These are phyloP conservation scores for Leccinum rimulosum DNA, from an alignment of 768 basidiomycete species.

Conservation along the genomic window DNA sequence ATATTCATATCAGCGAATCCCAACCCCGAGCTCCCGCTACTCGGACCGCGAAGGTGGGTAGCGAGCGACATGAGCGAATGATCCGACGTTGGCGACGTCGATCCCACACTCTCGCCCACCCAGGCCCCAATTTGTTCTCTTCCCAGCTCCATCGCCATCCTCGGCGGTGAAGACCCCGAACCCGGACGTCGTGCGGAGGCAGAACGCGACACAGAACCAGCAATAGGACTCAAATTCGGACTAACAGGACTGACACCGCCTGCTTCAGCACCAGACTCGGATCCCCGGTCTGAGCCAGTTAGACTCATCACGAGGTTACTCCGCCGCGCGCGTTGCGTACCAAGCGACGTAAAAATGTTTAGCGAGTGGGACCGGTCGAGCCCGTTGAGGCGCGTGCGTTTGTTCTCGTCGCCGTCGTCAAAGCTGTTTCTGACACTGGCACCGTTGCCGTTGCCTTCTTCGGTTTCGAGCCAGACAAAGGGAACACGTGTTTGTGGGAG, in stretches of 20 bases:
- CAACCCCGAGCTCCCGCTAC: not conserved
- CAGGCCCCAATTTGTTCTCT: not conserved
- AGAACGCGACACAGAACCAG: no score
- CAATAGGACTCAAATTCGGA: no score
- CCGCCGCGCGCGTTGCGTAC: constrained; percentile 9
- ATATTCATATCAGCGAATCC: no score
- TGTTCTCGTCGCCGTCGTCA: constrained; percentile 9
- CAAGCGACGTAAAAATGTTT: constrained; percentile 20
- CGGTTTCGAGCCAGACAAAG: constrained; percentile 47
- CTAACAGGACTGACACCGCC: no score
- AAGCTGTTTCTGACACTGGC: no score
- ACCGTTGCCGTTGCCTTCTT: constrained; percentile 21
- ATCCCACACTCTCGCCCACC: no score
- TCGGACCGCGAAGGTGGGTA: constrained; percentile 4
- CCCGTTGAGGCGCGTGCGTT: constrained; percentile 6
- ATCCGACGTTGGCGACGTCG: constrained; percentile 9
- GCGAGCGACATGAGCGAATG: constrained; percentile 18
- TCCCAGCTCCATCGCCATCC: not conserved
- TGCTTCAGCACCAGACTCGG: not conserved
- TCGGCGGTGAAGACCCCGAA: not conserved
- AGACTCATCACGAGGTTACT: constrained; percentile 30
- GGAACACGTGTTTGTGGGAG: constrained; percentile 34
- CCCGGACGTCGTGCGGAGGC: no score
- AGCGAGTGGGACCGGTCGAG: constrained; percentile 1
- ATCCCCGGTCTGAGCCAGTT: constrained; percentile 6